Percentiles rank a stretch among this genome's conserved stretches.
Evolutionary conservation across 2,329 filamentous ascomycete genomes (phyloP).

Genomic region (Tolypocladium tundrense): DNA sequence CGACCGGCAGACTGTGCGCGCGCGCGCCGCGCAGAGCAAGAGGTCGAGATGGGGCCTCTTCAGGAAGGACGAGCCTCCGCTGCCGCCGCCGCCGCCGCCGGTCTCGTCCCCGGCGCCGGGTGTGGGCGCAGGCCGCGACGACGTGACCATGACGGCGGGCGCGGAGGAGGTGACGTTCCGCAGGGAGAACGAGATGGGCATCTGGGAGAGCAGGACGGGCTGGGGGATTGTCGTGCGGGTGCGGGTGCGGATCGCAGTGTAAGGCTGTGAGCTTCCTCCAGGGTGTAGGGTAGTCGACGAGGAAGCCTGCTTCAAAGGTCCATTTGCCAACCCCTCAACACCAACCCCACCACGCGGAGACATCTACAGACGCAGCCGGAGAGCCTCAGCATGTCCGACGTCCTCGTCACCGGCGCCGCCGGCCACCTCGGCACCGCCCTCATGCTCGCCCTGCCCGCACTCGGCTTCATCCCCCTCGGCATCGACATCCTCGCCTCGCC

Average conservation of each 20-base stretch:
- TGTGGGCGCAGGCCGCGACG: conserved; percentile 1
- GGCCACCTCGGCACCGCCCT: conserved; percentile 36
- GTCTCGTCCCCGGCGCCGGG: not conserved
- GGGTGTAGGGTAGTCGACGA: too few species aligned
- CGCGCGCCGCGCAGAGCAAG: conserved; percentile 18
- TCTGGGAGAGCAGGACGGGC: conserved; percentile 40
- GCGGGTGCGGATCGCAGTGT: conserved; percentile 15
- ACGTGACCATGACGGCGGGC: conserved; percentile 28
- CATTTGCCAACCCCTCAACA: too few species aligned
- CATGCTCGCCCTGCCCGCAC: conserved; percentile 28
- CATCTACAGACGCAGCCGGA: too few species aligned
- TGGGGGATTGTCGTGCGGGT: conserved; percentile 38
- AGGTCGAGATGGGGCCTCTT: conserved; percentile 25
- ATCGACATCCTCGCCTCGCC: conserved; percentile 30
- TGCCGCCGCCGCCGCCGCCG: conserved; percentile 1
- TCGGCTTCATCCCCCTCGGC: conserved; percentile 30
- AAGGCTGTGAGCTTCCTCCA: not conserved
- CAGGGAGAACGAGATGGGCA: conserved; percentile 38
- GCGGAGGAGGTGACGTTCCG: conserved; percentile 40
- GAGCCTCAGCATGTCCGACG: conserved; percentile 8
- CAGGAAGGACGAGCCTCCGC: conserved; percentile 11
- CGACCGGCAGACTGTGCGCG: conserved; percentile 18
- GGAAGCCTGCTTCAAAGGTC: too few species aligned
- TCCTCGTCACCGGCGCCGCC: conserved; percentile 36
- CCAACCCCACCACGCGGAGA: too few species aligned